These are phyloP conservation scores for Gossypium stocksii DNA, from an alignment of 345 rosid genomes.

Conservation along the genomic window DNA sequence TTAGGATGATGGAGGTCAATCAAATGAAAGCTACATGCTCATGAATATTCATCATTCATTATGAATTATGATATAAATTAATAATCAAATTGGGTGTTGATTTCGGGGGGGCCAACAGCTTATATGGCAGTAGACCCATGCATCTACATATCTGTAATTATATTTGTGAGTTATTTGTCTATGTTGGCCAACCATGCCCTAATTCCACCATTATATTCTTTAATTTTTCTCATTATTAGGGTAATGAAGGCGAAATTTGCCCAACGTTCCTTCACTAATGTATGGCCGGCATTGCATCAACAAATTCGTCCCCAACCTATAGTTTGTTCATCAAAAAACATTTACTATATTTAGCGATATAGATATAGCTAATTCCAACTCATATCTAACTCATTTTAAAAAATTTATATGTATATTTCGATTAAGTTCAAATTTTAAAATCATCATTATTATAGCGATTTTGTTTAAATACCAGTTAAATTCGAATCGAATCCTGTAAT, in stretches of 20 bases:
- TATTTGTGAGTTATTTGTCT: not conserved
- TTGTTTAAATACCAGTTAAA: no score
- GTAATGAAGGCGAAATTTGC: not conserved
- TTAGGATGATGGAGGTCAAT: conserved; percentile 9
- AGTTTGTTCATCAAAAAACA: not conserved
- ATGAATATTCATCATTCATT: not conserved
- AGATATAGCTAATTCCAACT: not conserved
- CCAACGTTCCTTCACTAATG: not conserved
- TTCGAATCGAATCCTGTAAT: no score
- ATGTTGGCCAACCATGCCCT: not conserved
- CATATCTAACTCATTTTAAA: not conserved
- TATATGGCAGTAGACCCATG: not conserved
- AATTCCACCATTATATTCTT: not conserved
- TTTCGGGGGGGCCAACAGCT: not conserved
- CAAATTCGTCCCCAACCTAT: not conserved
- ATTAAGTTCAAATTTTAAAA: no score
- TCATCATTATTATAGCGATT: no score
- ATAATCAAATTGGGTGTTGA: not conserved
- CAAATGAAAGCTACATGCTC: conserved; percentile 8
- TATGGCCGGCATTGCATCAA: not conserved
- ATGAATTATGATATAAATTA: not conserved
- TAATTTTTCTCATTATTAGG: not conserved
- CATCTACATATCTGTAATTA: not conserved
- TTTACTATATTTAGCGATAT: not conserved
- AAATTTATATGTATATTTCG: no score